Base-by-base conservation (phyloP, 805 yeast genomes). In the Clavispora carvajalis region DNA sequence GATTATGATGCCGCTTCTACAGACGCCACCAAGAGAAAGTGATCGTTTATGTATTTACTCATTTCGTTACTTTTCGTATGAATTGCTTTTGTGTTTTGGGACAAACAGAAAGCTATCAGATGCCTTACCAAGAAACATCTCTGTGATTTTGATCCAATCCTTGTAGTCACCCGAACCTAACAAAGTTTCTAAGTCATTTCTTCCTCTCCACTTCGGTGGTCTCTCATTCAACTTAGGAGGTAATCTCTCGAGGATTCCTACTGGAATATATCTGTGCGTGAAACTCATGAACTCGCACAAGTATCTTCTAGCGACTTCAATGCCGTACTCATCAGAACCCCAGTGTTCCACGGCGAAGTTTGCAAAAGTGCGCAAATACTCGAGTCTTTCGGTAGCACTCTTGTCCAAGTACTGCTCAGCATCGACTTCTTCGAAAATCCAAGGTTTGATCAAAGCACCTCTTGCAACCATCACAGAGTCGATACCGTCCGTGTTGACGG, bases 381-480 rank as follows among this genome's bases (percentile, higher is more conserved):
- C 95, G 41, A 93, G 74, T 61, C 99, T 77, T 64, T 93, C 97
- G 16, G 82, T 70, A n/a, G 96, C 82, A 2, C 87, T 71, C 66
- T 91, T 93, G 62, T 93, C 99, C 47, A 93, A 64, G 60, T 88
- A 81, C 62, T 93, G 98, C 53, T 81, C 79, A 6, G 91, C 72
- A 43, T 91, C 95, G 41, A 93, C 77, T 65, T 93, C 99, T 67
- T 93, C 97, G 53, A 91, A 93, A 38, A 93, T 86, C 99, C 99
- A 93, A 25, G 99, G 99, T 65, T 93, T 93, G 59, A 93, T 90
- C 49, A 93, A 74, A 2, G 98, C 98, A 41, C 98, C 99, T 56
- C 99, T 77, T 3, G 98, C 99, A 40, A 93, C 87, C 97, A 95
- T 93, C 13, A 89, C 95, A 22, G 93, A 80, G 65, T 93, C 99